These are phyloP conservation scores for Veloporphyrellus conicus DNA, from an alignment of 1,284 basidiomycete genomes.

Conservation along the genomic window DNA sequence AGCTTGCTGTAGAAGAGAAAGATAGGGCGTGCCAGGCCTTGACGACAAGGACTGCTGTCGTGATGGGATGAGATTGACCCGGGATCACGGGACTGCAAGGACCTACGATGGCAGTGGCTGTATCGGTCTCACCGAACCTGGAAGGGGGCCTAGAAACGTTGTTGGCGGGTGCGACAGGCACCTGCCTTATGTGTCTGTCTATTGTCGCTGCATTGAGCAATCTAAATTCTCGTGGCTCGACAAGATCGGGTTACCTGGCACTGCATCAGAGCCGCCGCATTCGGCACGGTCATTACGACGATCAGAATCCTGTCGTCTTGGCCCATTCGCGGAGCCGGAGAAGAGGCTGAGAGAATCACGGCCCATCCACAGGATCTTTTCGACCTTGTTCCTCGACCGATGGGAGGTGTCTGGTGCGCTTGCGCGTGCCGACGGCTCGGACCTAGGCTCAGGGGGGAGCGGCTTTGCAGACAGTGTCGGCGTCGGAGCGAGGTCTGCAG, in stretches of 20 bases:
- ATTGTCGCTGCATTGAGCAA: slow-evolving; percentile 5
- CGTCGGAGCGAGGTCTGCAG: slow-evolving; percentile 14
- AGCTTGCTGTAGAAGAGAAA: slow-evolving; percentile 1
- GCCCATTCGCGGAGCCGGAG: slow-evolving; percentile 10
- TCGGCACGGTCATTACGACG: slow-evolving; percentile 19
- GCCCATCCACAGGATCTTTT: slow-evolving; percentile 36
- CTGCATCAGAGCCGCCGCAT: slow-evolving; percentile 18
- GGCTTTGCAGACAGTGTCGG: slow-evolving; percentile 12
- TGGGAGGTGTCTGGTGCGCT: slow-evolving; percentile 5
- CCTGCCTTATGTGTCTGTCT: slow-evolving; percentile 21
- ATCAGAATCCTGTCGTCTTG: slow-evolving; percentile 18
- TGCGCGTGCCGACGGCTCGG: not conserved
- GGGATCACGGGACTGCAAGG: slow-evolving; percentile 2
- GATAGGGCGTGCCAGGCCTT: slow-evolving; percentile 7
- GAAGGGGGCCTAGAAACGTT: slow-evolving; percentile 9
- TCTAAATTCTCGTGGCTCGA: not conserved
- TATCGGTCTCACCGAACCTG: slow-evolving; percentile 22
- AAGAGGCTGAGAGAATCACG: slow-evolving; percentile 30
- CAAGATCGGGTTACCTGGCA: slow-evolving; percentile 21
- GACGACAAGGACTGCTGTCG: slow-evolving; percentile 16
- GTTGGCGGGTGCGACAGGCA: slow-evolving; percentile 2
- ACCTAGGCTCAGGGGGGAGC: not conserved
- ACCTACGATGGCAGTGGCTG: slow-evolving; percentile 22
- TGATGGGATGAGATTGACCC: slow-evolving; percentile 16
- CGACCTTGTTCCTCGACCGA: slow-evolving; percentile 32